Evolutionary conservation across 192 early-diverging fungal genomes (phyloP).

Genomic region (Thoreauomyces humboldtii): DNA sequence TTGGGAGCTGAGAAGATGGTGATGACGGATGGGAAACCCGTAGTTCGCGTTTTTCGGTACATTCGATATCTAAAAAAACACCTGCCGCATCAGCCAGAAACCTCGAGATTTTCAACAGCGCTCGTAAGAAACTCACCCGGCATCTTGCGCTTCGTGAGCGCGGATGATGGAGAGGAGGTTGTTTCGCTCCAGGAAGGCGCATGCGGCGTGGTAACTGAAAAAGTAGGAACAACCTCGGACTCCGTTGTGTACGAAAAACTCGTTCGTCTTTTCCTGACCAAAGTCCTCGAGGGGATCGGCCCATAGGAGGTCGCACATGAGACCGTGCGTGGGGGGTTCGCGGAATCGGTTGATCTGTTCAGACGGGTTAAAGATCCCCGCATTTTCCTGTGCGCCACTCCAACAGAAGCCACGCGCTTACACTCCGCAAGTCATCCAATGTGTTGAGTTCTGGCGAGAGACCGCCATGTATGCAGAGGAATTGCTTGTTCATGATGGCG

Average conservation of each 20-base stretch:
- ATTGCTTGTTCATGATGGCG: slow-evolving; percentile 93
- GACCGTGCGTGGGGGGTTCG: slow-evolving; percentile 89
- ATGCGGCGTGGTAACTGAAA: slow-evolving; percentile 90
- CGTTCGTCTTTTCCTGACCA: slow-evolving; percentile 89
- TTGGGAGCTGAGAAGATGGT: slow-evolving; percentile 98
- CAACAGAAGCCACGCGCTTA: not conserved
- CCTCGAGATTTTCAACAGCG: no score
- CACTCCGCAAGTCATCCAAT: slow-evolving; percentile 78
- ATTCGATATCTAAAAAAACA: slow-evolving; percentile 83
- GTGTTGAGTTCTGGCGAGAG: slow-evolving; percentile 89
- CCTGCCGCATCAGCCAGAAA: no score
- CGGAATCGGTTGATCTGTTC: slow-evolving; percentile 85
- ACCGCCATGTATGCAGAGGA: slow-evolving; percentile 95
- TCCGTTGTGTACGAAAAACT: slow-evolving; percentile 88
- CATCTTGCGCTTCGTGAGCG: slow-evolving; percentile 96
- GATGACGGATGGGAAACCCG: slow-evolving; percentile 94
- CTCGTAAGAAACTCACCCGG: slow-evolving; percentile 64
- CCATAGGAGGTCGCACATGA: slow-evolving; percentile 96
- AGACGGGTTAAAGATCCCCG: no score
- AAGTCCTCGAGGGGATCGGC: slow-evolving; percentile 95
- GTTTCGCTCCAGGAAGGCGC: slow-evolving; percentile 91
- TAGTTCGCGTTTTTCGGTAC: slow-evolving; percentile 92
- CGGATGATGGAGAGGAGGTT: slow-evolving; percentile 92
- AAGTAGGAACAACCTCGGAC: slow-evolving; percentile 95
- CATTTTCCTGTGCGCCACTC: not conserved